Evolutionary conservation across 2,329 filamentous ascomycete genomes (phyloP).

Genomic region (Neospermospora avenae): DNA sequence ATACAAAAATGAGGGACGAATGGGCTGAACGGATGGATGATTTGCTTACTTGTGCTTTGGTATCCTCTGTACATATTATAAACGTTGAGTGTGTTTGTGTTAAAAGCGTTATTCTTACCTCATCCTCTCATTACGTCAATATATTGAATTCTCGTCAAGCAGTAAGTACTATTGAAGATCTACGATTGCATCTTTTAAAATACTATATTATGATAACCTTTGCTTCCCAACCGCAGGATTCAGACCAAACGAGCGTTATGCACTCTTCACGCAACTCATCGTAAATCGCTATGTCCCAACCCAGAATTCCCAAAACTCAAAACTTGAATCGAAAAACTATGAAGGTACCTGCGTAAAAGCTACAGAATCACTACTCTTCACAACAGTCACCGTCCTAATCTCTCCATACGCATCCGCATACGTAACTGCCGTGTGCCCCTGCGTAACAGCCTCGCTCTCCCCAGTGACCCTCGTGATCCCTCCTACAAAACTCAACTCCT

Average conservation of each 20-base stretch:
- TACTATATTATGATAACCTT: too few relatives aligned
- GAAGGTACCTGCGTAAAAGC: neutral
- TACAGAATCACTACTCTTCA: neutral
- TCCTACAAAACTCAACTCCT: slow-evolving; percentile 1
- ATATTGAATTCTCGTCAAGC: too few relatives aligned
- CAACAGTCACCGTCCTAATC: neutral
- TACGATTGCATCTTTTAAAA: too few relatives aligned
- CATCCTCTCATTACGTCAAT: neutral
- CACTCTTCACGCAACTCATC: neutral
- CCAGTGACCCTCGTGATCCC: neutral
- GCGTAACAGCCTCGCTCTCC: neutral
- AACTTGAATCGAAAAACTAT: too few relatives aligned
- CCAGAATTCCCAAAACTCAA: too few relatives aligned
- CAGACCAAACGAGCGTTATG: neutral
- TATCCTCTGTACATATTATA: slow-evolving; percentile 11
- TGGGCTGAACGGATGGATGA: neutral
- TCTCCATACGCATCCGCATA: neutral
- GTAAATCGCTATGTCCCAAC: neutral
- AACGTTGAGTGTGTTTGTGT: slow-evolving; percentile 2
- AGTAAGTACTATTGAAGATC: too few relatives aligned
- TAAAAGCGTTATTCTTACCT: slow-evolving; percentile 1
- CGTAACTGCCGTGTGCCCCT: neutral
- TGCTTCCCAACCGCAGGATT: too few relatives aligned
- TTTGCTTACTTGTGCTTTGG: slow-evolving; percentile 5
- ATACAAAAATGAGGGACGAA: neutral